phyloP scores from a whole-genome alignment of 164 flowering plant species.

The Aristolochia fimbriata region DNA sequence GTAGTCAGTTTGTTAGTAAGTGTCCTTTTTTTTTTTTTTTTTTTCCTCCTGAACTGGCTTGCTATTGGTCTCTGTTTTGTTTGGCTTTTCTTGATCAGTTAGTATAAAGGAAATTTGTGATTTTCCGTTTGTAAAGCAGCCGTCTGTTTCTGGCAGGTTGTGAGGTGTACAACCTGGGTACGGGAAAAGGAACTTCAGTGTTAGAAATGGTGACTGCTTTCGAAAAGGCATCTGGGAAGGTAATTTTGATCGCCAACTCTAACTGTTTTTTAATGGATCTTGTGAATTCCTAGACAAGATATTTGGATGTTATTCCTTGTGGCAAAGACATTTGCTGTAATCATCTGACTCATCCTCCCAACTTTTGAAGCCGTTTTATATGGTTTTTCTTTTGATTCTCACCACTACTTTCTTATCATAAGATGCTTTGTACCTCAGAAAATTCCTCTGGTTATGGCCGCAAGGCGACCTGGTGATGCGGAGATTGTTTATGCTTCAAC shows the following conservation, averaged over 20 bases:
- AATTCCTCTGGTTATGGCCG: conserved; percentile 77
- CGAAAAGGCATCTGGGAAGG: conserved; percentile 69
- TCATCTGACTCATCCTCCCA: too few relatives aligned
- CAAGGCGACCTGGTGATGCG: conserved; percentile 89
- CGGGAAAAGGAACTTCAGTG: conserved; percentile 57
- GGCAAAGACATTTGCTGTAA: too few relatives aligned
- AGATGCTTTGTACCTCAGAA: conserved; percentile 32
- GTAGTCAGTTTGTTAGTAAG: too few relatives aligned
- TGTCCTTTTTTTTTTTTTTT: too few relatives aligned
- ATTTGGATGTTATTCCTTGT: too few relatives aligned
- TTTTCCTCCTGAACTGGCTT: too few relatives aligned
- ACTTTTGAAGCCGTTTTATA: too few relatives aligned
- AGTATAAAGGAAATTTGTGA: too few relatives aligned
- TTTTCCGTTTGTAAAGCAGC: neutral
- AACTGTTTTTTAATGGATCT: neutral
- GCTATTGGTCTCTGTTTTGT: too few relatives aligned
- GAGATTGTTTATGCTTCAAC: conserved; percentile 81
- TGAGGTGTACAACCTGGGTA: conserved; percentile 59
- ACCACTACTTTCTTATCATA: neutral
- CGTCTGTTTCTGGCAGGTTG: conserved; percentile 22
- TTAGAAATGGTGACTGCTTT: conserved; percentile 58
- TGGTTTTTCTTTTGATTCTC: too few relatives aligned
- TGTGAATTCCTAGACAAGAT: too few relatives aligned
- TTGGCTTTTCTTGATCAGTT: too few relatives aligned
- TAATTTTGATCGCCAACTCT: neutral